Evolutionary conservation across 176 grass and related monocot genomes (phyloP).

Genomic region (Puccinellia tenuiflora): DNA sequence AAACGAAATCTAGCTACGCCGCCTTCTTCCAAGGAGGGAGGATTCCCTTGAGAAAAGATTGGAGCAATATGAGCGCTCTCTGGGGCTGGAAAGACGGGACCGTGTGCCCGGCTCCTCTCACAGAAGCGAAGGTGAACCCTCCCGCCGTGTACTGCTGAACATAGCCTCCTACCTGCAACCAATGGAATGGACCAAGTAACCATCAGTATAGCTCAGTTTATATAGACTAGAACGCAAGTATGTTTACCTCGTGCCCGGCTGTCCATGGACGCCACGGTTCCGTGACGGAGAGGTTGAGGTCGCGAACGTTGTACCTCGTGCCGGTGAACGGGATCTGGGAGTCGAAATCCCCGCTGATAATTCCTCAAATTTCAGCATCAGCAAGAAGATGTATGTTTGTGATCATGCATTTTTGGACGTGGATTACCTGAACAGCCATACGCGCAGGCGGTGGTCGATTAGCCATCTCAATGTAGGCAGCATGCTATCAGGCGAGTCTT

Average conservation of each 20-base stretch:
- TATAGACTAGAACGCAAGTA: no score
- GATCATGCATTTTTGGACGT: not conserved
- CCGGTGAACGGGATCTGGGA: not conserved
- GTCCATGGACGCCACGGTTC: not conserved
- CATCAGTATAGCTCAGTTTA: not conserved
- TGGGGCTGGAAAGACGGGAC: conserved; percentile 36
- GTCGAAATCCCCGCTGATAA: not conserved
- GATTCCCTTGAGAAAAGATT: conserved; percentile 35
- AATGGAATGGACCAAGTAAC: not conserved
- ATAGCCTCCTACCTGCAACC: conserved; percentile 29
- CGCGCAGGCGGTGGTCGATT: not conserved
- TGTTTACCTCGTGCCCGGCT: not conserved
- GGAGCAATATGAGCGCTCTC: conserved; percentile 29
- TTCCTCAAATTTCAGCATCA: not conserved
- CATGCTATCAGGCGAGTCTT: not conserved
- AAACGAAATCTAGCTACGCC: not conserved
- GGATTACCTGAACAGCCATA: not conserved
- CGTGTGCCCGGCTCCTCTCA: conserved; percentile 39
- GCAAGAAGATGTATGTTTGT: not conserved
- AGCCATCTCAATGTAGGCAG: not conserved
- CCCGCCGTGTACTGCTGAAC: no score
- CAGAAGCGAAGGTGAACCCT: conserved; percentile 27
- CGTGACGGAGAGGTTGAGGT: not conserved
- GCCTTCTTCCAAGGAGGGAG: not conserved
- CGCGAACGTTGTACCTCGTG: not conserved